Percentiles rank a stretch among this genome's conserved stretches.
Evolutionary conservation across 73 alveolate genomes (phyloP).

Genomic region (Diophrys sp.): DNA sequence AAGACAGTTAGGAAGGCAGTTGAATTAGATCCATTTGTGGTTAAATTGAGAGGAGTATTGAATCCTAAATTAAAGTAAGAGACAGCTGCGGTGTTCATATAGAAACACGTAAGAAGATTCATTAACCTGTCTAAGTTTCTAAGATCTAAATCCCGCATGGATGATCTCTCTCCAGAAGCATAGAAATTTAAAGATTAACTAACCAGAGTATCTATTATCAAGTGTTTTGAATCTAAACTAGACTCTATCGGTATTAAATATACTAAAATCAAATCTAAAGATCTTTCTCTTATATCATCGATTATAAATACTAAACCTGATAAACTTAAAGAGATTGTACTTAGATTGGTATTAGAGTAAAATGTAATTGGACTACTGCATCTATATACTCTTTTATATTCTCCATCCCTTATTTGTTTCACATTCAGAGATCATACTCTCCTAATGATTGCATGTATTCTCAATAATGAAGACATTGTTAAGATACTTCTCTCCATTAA

Average conservation of each 20-base stretch:
- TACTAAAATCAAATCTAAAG: neutral
- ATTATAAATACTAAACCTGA: neutral
- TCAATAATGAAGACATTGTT: neutral
- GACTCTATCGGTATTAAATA: neutral
- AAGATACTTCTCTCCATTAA: neutral
- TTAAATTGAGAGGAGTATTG: neutral
- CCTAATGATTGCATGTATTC: neutral
- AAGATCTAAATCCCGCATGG: neutral
- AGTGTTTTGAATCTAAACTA: neutral
- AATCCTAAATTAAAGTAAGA: neutral
- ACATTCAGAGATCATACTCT: neutral
- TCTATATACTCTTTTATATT: neutral
- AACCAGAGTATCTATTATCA: neutral
- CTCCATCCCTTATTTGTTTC: neutral
- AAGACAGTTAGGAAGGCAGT: no score
- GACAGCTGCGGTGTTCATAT: neutral
- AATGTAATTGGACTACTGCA: no score
- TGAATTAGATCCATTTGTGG: no score
- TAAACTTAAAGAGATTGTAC: neutral
- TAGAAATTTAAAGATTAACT: neutral
- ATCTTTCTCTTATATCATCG: neutral
- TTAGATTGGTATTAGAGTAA: no score
- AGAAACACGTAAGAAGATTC: neutral
- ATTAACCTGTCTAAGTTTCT: neutral
- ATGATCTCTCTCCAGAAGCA: neutral